A percentile compares a stretch with the other conserved stretches of the same genome.
These are phyloP conservation scores for Stemphylium lycopersici DNA, from an alignment of 2,329 filamentous ascomycete genomes.

Conservation along the genomic window DNA sequence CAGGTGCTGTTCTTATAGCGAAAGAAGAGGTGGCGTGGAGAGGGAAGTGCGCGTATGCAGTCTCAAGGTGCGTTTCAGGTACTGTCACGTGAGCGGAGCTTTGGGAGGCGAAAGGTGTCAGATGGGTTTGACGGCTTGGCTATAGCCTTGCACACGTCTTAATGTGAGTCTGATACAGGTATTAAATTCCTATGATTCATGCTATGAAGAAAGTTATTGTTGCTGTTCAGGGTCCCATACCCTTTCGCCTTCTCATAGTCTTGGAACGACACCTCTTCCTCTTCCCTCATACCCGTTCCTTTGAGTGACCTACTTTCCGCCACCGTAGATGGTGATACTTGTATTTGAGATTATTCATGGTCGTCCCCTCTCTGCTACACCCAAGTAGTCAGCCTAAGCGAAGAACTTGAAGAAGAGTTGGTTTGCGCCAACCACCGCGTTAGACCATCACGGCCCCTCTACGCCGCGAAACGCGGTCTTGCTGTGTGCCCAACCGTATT, in stretches of 20 bases:
- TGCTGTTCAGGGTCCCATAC: neutral
- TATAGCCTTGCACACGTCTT: neutral
- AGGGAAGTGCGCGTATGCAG: neutral
- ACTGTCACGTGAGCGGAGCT: conserved; percentile 1
- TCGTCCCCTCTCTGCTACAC: no score
- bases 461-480: conserved; percentile 52
- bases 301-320: no score
- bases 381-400: conserved; percentile 20
- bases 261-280: no score
- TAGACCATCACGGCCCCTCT: conserved; percentile 51
- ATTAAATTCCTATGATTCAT: neutral
- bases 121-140: conserved; percentile 5
- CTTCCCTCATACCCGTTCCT: no score
- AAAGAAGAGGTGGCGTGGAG: no score
- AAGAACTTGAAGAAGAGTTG: conserved; percentile 56
- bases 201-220: neutral
- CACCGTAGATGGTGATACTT: no score
- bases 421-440: conserved; percentile 52
- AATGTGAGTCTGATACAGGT: neutral
- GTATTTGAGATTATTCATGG: no score
- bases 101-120: conserved; percentile 4
- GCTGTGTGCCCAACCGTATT: conserved; percentile 56
- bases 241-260: neutral
- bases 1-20: no score
- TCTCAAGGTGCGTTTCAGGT: conserved; percentile 11